Conservation (phyloP, 140 eudicot species). For the Senecio squalidus region DNA sequence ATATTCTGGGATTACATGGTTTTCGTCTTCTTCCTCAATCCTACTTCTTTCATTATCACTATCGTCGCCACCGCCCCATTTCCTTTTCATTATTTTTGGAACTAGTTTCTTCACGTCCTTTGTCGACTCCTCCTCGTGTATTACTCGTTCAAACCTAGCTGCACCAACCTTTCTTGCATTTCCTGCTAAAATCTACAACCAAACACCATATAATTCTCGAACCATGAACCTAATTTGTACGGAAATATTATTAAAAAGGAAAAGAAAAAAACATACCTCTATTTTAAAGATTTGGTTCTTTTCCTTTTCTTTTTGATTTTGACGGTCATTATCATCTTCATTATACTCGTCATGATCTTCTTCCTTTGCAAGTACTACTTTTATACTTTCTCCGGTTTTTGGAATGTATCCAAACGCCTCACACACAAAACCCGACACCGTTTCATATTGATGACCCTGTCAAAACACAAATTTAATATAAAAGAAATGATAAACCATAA, state of each 20-base stretch:
- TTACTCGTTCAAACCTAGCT: slow-evolving; percentile 68
- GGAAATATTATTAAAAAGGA: neutral
- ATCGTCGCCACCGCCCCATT: slow-evolving; percentile 27
- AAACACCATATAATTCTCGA: neutral
- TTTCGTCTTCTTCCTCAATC: slow-evolving; percentile 27
- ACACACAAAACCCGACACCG: slow-evolving; percentile 93
- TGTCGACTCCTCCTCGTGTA: slow-evolving; percentile 32
- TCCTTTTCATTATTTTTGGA: slow-evolving; percentile 55
- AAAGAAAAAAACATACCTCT: slow-evolving; percentile 45
- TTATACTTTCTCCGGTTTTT: slow-evolving; percentile 80
- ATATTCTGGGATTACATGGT: slow-evolving; percentile 38
- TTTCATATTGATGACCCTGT: slow-evolving; percentile 92
- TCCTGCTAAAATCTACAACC: slow-evolving; percentile 72
- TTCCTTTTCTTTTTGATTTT: slow-evolving; percentile 48
- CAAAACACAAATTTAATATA: neutral
- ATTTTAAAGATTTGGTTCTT: slow-evolving; percentile 71
- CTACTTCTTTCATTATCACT: slow-evolving; percentile 20
- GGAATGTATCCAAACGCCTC: slow-evolving; percentile 97
- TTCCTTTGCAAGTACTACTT: slow-evolving; percentile 67
- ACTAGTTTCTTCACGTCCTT: slow-evolving; percentile 46
- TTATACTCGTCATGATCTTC: slow-evolving; percentile 67
- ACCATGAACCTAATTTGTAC: neutral
- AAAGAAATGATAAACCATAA: neutral
- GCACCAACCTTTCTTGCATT: slow-evolving; percentile 95
- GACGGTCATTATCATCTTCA: slow-evolving; percentile 49